Conservation (phyloP, 352 stramenopile genomes). For the Plasmopara viticola region DNA sequence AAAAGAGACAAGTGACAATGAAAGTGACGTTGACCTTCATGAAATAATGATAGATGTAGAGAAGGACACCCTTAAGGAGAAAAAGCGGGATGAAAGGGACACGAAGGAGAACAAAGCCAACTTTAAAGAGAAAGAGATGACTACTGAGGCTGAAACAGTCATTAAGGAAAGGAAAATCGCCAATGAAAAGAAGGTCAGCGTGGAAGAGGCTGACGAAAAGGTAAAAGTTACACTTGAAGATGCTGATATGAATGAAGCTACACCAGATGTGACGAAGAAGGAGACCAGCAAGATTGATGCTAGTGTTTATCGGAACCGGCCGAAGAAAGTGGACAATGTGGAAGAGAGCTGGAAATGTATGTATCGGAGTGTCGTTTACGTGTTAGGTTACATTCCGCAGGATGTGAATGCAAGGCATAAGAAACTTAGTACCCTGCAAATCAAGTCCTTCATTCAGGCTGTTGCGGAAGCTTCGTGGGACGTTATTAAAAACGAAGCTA, state of each 20-base stretch:
- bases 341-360: constrained; percentile 43
- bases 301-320: constrained; percentile 5
- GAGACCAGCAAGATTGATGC: constrained; percentile 6
- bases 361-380: constrained; percentile 68
- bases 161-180: constrained; percentile 1
- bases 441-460: constrained; percentile 82
- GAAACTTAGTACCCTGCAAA: constrained; percentile 74
- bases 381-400: constrained; percentile 55
- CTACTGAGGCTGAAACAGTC: constrained; percentile 10
- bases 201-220: constrained; percentile 3
- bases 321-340: constrained; percentile 10
- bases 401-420: constrained; percentile 35
- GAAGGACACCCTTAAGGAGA: constrained; percentile 11
- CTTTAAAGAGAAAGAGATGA: constrained; percentile 15
- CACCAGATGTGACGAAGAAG: constrained; percentile 3
- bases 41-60: constrained; percentile 18
- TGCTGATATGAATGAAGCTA: not conserved
- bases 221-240: constrained; percentile 1
- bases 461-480: constrained; percentile 62
- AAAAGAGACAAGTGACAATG: constrained; percentile 17
- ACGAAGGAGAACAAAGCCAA: constrained; percentile 8
- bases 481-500: constrained; percentile 36
- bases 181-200: not conserved
- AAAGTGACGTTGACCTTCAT: constrained; percentile 15
- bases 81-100: constrained; percentile 16